A percentile compares a stretch with the other conserved stretches of the same genome.
phyloP scores from a whole-genome alignment of 1,284 basidiomycete species.

The Microbotryum scabiosae region DNA sequence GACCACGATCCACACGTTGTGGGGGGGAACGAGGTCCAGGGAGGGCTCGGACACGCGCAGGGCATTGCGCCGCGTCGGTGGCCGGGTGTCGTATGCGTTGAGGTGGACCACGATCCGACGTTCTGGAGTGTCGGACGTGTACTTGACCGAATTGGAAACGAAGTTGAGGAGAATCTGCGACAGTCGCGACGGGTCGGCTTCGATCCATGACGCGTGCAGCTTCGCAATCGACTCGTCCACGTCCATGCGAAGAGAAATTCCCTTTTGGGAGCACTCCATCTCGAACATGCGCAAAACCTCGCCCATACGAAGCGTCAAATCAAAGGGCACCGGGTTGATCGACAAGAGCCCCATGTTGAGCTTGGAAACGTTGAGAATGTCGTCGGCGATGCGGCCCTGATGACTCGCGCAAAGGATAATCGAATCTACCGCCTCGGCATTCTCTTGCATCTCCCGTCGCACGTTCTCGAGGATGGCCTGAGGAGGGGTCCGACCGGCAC shows the following conservation, averaged over 20 bases:
- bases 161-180: conserved; percentile 33
- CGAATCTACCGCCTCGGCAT: conserved; percentile 34
- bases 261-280: conserved; percentile 23
- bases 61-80: background rate
- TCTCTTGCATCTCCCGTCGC: conserved; percentile 30
- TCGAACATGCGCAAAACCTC: conserved; percentile 30
- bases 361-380: conserved; percentile 33
- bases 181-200: conserved; percentile 29
- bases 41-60: conserved; percentile 16
- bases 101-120: conserved; percentile 12
- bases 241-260: conserved; percentile 19
- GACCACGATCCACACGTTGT: conserved; percentile 17
- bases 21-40: conserved; percentile 1
- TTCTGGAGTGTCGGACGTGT: conserved; percentile 11
- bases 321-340: conserved; percentile 21
- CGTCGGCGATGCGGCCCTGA: conserved; percentile 32
- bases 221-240: conserved; percentile 15
- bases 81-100: conserved; percentile 5
- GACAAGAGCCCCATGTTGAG: conserved; percentile 30
- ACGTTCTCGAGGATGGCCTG: conserved; percentile 11
- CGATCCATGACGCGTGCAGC: conserved; percentile 11
- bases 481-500: conserved; percentile 2
- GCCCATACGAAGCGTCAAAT: conserved; percentile 17
- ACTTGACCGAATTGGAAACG: conserved; percentile 29
- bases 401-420: conserved; percentile 34